Conservation (phyloP, 768 basidiomycete species). For the Suillus brevipes region DNA sequence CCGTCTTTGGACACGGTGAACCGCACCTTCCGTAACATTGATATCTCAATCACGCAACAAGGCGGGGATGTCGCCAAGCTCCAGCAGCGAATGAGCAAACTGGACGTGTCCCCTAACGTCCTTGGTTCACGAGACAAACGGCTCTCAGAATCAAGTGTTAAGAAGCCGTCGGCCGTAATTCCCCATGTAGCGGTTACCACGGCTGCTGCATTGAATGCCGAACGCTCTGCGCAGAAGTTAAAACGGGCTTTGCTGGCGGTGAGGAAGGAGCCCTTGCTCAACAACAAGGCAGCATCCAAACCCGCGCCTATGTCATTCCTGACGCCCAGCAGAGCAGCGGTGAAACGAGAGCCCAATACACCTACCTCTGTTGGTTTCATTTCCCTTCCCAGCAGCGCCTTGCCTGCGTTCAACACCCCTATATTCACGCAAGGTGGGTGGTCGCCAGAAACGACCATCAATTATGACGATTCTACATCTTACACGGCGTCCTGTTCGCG, state of each 20-base stretch:
- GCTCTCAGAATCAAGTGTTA: slow-evolving; percentile 40
- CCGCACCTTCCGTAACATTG: slow-evolving; percentile 84
- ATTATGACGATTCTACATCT: slow-evolving; percentile 15
- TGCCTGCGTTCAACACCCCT: slow-evolving; percentile 25
- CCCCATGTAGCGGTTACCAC: slow-evolving; percentile 73
- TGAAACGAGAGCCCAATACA: slow-evolving; percentile 11
- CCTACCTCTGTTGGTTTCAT: slow-evolving; percentile 10
- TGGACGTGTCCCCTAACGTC: slow-evolving; percentile 39
- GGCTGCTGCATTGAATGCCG: slow-evolving; percentile 80
- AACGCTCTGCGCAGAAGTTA: slow-evolving; percentile 68
- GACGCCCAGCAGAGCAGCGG: slow-evolving; percentile 29
- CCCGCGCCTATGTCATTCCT: slow-evolving; percentile 25
- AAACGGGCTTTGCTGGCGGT: slow-evolving; percentile 64
- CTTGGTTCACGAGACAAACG: slow-evolving; percentile 40
- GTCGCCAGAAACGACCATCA: slow-evolving; percentile 22
- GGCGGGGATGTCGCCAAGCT: slow-evolving; percentile 53
- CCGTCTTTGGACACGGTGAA: slow-evolving; percentile 84
- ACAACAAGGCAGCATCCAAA: slow-evolving; percentile 44
- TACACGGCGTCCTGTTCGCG: slow-evolving; percentile 25
- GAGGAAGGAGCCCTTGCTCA: slow-evolving; percentile 67
- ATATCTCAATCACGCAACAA: slow-evolving; percentile 66
- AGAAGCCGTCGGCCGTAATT: slow-evolving; percentile 47
- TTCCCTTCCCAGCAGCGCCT: slow-evolving; percentile 19
- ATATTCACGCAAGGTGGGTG: slow-evolving; percentile 18
- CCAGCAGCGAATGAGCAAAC: slow-evolving; percentile 49